phyloP scores from a whole-genome alignment of 345 rosid genomes.

The Geranium brycei region DNA sequence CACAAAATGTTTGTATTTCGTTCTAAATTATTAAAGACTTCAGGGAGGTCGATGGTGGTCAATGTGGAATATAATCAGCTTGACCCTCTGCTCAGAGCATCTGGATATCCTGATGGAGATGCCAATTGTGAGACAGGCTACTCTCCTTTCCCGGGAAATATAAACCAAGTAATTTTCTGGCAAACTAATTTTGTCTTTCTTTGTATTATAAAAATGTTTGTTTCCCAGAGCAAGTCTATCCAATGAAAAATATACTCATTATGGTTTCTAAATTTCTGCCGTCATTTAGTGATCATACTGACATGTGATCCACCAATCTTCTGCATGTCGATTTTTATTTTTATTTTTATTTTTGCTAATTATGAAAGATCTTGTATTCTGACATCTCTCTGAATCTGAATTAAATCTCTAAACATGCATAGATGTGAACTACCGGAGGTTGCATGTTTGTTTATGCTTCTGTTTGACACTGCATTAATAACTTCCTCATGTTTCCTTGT shows the following conservation, averaged over 20 bases:
- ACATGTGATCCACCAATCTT: background rate
- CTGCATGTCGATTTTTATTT: background rate
- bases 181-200: background rate
- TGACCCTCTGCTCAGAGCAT: constrained; percentile 89
- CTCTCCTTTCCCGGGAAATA: constrained; percentile 97
- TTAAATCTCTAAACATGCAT: background rate
- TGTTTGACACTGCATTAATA: background rate
- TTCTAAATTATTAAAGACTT: constrained; percentile 9
- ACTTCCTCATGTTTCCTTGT: constrained; percentile 6
- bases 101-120: constrained; percentile 82
- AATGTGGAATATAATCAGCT: constrained; percentile 98
- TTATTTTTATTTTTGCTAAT: background rate
- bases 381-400: background rate
- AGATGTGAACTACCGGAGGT: background rate
- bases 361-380: background rate
- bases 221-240: background rate
- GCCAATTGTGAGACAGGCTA: constrained; percentile 81
- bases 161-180: constrained; percentile 61
- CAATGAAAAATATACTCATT: constrained; percentile 2
- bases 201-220: background rate
- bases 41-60: constrained; percentile 92
- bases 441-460: background rate
- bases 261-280: background rate
- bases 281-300: background rate
- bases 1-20: background rate